These are phyloP conservation scores for Pyricularia grisea DNA, from an alignment of 2,329 filamentous ascomycete genomes.

Conservation along the genomic window DNA sequence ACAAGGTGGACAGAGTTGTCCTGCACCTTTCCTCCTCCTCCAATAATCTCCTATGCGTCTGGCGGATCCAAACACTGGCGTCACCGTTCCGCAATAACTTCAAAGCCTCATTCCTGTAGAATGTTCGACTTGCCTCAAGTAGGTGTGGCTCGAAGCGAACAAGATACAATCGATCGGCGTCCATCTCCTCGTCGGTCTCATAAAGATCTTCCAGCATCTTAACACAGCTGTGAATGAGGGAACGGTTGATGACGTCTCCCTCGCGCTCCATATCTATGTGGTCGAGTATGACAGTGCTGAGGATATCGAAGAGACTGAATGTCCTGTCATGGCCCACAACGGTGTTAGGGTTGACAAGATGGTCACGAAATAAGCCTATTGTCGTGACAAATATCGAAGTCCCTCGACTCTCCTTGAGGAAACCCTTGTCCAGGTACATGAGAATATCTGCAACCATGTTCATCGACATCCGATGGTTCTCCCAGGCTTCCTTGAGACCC, in stretches of 20 bases:
- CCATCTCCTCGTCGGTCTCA: slow-evolving; percentile 67
- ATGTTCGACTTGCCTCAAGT: slow-evolving; percentile 57
- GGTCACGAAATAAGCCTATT: slow-evolving; percentile 81
- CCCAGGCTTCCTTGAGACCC: slow-evolving; percentile 69
- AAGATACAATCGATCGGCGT: slow-evolving; percentile 73
- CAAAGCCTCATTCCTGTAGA: slow-evolving; percentile 70
- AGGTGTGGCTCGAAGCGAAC: slow-evolving; percentile 76
- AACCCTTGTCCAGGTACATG: slow-evolving; percentile 94
- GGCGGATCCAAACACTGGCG: slow-evolving; percentile 70
- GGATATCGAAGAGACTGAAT: slow-evolving; percentile 55
- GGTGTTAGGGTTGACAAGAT: slow-evolving; percentile 50
- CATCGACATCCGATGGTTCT: slow-evolving; percentile 86
- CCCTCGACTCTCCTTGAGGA: slow-evolving; percentile 57
- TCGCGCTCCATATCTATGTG: slow-evolving; percentile 88
- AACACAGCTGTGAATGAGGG: slow-evolving; percentile 71
- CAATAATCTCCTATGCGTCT: slow-evolving; percentile 61
- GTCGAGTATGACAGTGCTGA: slow-evolving; percentile 77
- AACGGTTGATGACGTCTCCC: slow-evolving; percentile 79
- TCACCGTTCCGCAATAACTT: slow-evolving; percentile 68
- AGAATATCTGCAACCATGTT: slow-evolving; percentile 67
- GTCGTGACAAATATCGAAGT: slow-evolving; percentile 76
- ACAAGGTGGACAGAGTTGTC: slow-evolving; percentile 68
- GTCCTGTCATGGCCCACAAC: slow-evolving; percentile 15
- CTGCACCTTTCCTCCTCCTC: slow-evolving; percentile 79
- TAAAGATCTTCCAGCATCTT: slow-evolving; percentile 88